Evolutionary conservation across 495 filamentous ascomycete genomes (phyloP).

Genomic region (Lentithecium fluviatile): DNA sequence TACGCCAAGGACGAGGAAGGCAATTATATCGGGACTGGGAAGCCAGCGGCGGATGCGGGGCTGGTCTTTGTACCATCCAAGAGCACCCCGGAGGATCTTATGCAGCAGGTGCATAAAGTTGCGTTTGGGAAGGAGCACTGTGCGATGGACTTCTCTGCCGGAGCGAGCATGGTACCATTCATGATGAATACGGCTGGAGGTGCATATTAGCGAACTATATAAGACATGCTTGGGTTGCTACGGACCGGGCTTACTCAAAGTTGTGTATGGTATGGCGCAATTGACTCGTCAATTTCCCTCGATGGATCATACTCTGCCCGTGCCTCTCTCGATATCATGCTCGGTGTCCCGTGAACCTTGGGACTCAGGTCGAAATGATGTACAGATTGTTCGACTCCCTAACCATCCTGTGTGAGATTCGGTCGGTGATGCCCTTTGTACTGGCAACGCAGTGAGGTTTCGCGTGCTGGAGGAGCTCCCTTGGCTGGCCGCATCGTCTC

Average conservation of each 20-base stretch:
- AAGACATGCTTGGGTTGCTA: no score
- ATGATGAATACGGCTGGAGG: background rate
- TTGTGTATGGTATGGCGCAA: no score
- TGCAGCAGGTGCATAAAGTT: constrained; percentile 26
- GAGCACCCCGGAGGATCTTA: constrained; percentile 28
- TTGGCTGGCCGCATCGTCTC: constrained; percentile 8
- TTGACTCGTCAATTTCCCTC: no score
- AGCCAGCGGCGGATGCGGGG: constrained; percentile 21
- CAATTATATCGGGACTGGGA: constrained; percentile 32
- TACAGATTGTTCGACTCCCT: constrained; percentile 9
- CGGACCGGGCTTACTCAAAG: no score
- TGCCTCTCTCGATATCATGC: no score
- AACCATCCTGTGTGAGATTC: background rate
- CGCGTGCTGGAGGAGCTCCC: constrained; percentile 2
- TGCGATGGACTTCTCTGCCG: constrained; percentile 6
- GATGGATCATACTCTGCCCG: no score
- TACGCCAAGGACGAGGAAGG: constrained; percentile 32
- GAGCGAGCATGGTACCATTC: background rate
- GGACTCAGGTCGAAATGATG: background rate
- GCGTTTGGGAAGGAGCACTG: constrained; percentile 30
- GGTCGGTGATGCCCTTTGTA: no score
- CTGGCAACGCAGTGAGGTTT: constrained; percentile 14
- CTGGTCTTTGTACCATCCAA: constrained; percentile 31
- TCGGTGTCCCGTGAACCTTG: background rate
- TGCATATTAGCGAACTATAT: no score